A percentile compares a stretch with the other conserved stretches of the same genome.
These are phyloP conservation scores for Capsicum pubescens DNA, from an alignment of 257 asterid species.

Conservation along the genomic window DNA sequence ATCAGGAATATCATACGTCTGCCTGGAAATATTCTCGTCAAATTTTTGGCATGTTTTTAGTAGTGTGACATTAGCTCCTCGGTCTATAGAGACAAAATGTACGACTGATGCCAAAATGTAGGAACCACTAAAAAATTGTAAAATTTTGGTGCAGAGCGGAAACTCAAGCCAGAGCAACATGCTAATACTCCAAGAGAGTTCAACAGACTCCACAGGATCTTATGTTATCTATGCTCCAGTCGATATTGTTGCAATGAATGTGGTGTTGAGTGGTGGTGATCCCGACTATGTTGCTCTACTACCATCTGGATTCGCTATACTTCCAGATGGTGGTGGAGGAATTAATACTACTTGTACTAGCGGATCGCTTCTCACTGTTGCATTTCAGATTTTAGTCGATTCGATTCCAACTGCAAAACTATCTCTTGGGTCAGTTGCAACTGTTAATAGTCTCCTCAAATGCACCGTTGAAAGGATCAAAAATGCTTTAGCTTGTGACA, in stretches of 20 bases:
- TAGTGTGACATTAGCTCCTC: not conserved
- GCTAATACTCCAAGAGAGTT: conserved; percentile 91
- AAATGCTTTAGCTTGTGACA: conserved; percentile 59
- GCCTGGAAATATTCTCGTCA: no score
- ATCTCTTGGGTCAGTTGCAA: conserved; percentile 76
- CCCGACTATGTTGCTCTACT: conserved; percentile 95
- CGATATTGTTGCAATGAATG: conserved; percentile 90
- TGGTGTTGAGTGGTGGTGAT: conserved; percentile 90
- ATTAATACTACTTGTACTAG: conserved; percentile 44
- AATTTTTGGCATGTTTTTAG: not conserved
- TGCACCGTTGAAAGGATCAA: conserved; percentile 84
- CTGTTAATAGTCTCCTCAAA: conserved; percentile 78
- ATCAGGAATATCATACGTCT: no score
- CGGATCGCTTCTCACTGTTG: conserved; percentile 81
- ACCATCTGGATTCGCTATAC: conserved; percentile 94
- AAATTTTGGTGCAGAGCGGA: conserved; percentile 52
- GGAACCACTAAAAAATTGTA: not conserved
- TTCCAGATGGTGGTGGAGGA: conserved; percentile 74
- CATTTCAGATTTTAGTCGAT: conserved; percentile 78
- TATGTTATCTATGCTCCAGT: conserved; percentile 94
- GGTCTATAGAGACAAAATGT: no score
- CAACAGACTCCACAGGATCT: conserved; percentile 79
- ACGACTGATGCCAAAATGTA: no score
- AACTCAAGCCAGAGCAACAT: conserved; percentile 96
- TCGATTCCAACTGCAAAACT: conserved; percentile 83